These are phyloP conservation scores for Graphiopsis chlorocephala DNA, from an alignment of 2,329 filamentous ascomycete species.

Conservation along the genomic window DNA sequence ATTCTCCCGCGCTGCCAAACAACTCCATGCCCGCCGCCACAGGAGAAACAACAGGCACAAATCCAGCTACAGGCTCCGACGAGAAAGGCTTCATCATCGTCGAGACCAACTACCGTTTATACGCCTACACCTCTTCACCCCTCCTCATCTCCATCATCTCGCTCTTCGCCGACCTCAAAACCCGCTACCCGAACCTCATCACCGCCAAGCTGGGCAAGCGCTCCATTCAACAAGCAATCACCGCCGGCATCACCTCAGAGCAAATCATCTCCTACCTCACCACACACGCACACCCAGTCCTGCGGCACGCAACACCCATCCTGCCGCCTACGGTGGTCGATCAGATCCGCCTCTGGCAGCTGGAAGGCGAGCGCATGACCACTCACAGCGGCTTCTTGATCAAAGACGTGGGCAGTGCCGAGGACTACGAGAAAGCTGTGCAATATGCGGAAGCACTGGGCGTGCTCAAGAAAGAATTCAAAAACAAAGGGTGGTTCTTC, in stretches of 20 bases:
- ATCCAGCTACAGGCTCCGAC: conserved; percentile 34
- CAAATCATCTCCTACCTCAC: conserved; percentile 94
- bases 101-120: conserved; percentile 96
- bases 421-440: conserved; percentile 68
- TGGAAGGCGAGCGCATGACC: conserved; percentile 93
- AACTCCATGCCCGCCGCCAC: conserved; percentile 68
- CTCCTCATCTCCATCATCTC: conserved; percentile 92
- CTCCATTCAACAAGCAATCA: conserved; percentile 82
- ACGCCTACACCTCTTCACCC: conserved; percentile 92
- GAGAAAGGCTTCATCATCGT: conserved; percentile 85
- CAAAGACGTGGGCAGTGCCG: conserved; percentile 67
- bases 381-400: conserved; percentile 81
- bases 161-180: conserved; percentile 82
- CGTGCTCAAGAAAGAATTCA: conserved; percentile 82
- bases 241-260: conserved; percentile 86
- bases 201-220: conserved; percentile 86
- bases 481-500: conserved; percentile 80
- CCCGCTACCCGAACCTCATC: conserved; percentile 91
- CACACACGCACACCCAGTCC: conserved; percentile 90
- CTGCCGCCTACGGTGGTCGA: conserved; percentile 95
- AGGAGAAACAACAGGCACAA: conserved; percentile 32
- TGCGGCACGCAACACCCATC: conserved; percentile 73
- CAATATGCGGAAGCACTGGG: conserved; percentile 85
- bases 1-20: conserved; percentile 69
- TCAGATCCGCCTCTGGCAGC: conserved; percentile 95